These are phyloP conservation scores for Discostella pseudostelligera DNA, from an alignment of 108 stramenopile species.

Conservation along the genomic window DNA sequence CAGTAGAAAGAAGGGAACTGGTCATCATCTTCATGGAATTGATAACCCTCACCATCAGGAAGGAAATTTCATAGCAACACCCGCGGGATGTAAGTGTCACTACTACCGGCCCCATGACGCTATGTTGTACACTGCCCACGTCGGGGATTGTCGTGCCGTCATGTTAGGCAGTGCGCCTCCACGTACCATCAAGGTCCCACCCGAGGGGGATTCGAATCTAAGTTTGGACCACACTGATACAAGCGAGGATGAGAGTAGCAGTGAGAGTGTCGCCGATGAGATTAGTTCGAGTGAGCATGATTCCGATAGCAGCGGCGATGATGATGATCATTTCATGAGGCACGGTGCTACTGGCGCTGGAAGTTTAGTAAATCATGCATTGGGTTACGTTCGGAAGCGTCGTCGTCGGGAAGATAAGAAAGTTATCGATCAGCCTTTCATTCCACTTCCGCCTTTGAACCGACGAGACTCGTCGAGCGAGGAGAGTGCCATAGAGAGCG, in stretches of 20 bases:
- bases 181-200: constrained; percentile 72
- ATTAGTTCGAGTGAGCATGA: constrained; percentile 79
- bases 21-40: constrained; percentile 19
- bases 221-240: constrained; percentile 45
- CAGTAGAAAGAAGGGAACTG: constrained; percentile 17
- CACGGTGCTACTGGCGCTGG: constrained; percentile 10
- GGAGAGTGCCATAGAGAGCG: constrained; percentile 42
- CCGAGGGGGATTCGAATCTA: constrained; percentile 46
- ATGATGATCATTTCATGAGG: constrained; percentile 32
- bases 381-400: constrained; percentile 34
- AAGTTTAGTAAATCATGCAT: not conserved
- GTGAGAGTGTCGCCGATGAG: constrained; percentile 77
- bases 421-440: constrained; percentile 39
- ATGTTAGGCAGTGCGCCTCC: constrained; percentile 78
- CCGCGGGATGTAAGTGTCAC: constrained; percentile 71
- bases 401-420: constrained; percentile 28
- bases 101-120: constrained; percentile 78
- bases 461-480: constrained; percentile 31
- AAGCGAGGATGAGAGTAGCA: constrained; percentile 72
- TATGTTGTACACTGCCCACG: constrained; percentile 81
- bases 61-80: constrained; percentile 54
- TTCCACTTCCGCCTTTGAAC: constrained; percentile 38
- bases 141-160: constrained; percentile 86
- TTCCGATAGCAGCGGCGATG: constrained; percentile 69
- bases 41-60: constrained; percentile 39